Conservation (phyloP, 768 basidiomycete species). For the Termitomyces sp. region DNA sequence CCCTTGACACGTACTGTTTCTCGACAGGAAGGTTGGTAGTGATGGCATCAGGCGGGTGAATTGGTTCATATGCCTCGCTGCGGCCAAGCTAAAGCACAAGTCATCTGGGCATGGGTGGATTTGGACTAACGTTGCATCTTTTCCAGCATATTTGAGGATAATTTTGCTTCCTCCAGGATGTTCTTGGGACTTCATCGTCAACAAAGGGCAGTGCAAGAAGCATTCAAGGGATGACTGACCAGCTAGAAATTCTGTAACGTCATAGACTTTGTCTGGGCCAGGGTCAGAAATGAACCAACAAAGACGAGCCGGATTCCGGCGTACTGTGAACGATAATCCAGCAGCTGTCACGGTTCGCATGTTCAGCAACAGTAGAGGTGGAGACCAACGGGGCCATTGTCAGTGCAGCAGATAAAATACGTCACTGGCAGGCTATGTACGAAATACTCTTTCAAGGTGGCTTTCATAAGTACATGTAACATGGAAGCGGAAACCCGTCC, state of each 20-base stretch:
- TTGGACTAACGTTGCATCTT: slow-evolving; percentile 71
- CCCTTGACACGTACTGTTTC: slow-evolving; percentile 53
- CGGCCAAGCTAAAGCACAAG: slow-evolving; percentile 1
- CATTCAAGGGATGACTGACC: neutral
- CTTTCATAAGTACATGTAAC: neutral
- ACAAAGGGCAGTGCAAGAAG: slow-evolving; percentile 1
- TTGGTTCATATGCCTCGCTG: slow-evolving; percentile 74
- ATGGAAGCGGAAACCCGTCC: neutral
- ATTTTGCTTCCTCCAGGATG: slow-evolving; percentile 67
- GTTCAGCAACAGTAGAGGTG: neutral
- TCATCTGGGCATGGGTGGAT: neutral
- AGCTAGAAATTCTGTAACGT: slow-evolving; percentile 70
- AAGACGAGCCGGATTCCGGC: neutral
- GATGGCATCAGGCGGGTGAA: slow-evolving; percentile 81
- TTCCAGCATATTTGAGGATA: slow-evolving; percentile 82
- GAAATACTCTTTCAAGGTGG: no score
- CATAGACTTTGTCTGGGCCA: slow-evolving; percentile 59
- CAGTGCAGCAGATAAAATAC: neutral
- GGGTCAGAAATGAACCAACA: neutral
- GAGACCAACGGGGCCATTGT: neutral
- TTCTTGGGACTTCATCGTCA: slow-evolving; percentile 16
- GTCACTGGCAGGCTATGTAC: neutral
- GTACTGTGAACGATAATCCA: neutral
- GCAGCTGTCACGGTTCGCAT: neutral
- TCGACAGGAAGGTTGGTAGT: slow-evolving; percentile 72